These are phyloP conservation scores for Collariella sp. DNA, from an alignment of 495 filamentous ascomycete genomes.

Conservation along the genomic window DNA sequence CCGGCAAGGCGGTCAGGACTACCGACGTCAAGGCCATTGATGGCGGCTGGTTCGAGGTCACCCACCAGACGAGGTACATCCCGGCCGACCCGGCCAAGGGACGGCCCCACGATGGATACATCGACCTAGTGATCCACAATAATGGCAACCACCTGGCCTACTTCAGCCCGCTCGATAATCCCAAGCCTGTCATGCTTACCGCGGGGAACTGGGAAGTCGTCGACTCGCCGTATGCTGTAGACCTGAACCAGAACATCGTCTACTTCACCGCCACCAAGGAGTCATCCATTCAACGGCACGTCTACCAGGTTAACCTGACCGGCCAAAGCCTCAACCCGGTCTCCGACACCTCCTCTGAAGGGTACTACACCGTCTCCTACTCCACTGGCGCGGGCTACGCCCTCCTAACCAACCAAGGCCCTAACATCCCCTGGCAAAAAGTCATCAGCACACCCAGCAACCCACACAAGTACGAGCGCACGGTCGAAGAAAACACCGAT, in stretches of 20 bases:
- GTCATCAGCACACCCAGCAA: slow-evolving; percentile 75
- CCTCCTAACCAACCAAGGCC: slow-evolving; percentile 73
- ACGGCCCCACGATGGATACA: slow-evolving; percentile 75
- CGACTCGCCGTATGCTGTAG: slow-evolving; percentile 77
- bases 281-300: slow-evolving; percentile 77
- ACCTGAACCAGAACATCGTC: slow-evolving; percentile 71
- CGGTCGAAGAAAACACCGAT: slow-evolving; percentile 66
- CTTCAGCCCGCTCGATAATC: slow-evolving; percentile 82
- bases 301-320: slow-evolving; percentile 77
- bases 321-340: slow-evolving; percentile 64
- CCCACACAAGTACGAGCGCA: slow-evolving; percentile 49
- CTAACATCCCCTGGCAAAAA: slow-evolving; percentile 84
- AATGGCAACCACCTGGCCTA: slow-evolving; percentile 89
- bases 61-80: slow-evolving; percentile 75
- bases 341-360: slow-evolving; percentile 67
- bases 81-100: slow-evolving; percentile 74
- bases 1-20: slow-evolving; percentile 70
- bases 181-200: slow-evolving; percentile 74
- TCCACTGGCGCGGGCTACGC: slow-evolving; percentile 73
- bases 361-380: slow-evolving; percentile 82
- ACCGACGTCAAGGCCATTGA: slow-evolving; percentile 73
- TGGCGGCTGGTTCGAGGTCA: slow-evolving; percentile 95
- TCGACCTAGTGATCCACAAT: slow-evolving; percentile 82
- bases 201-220: slow-evolving; percentile 92
- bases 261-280: slow-evolving; percentile 88